phyloP scores from a whole-genome alignment of 257 asterid species.

The Nicotiana attenuata region DNA sequence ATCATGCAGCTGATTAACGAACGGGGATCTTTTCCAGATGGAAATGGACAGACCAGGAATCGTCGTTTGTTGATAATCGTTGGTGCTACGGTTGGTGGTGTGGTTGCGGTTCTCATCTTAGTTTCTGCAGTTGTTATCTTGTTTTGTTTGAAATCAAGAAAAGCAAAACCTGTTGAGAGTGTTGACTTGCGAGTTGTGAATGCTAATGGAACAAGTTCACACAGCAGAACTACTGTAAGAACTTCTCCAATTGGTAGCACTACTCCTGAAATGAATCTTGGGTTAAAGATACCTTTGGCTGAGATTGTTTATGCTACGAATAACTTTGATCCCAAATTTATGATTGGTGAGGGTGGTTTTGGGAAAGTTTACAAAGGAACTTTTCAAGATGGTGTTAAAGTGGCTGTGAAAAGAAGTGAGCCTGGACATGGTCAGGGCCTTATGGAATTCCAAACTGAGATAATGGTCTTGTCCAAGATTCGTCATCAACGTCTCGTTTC shows the following conservation, averaged over 20 bases:
- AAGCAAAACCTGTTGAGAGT: constrained; percentile 16
- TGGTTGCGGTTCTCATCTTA: constrained; percentile 9
- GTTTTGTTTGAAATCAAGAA: constrained; percentile 21
- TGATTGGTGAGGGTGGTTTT: constrained; percentile 62
- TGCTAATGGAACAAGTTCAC: constrained; percentile 23
- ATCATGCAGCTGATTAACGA: constrained; percentile 41
- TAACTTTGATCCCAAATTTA: constrained; percentile 24
- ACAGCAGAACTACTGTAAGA: constrained; percentile 23
- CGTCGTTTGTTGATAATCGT: constrained; percentile 2
- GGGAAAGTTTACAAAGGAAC: constrained; percentile 59
- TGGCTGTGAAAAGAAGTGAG: constrained; percentile 63
- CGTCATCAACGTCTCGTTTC: constrained; percentile 59
- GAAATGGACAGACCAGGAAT: background rate
- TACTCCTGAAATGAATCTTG: constrained; percentile 35
- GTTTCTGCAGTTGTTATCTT: background rate
- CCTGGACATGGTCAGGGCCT: constrained; percentile 49
- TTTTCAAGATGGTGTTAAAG: constrained; percentile 36
- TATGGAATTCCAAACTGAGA: constrained; percentile 52
- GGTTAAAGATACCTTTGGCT: constrained; percentile 35
- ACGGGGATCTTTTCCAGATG: background rate
- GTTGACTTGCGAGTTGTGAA: constrained; percentile 20
- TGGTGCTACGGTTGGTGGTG: constrained; percentile 35
- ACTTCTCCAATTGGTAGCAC: constrained; percentile 19
- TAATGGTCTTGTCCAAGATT: constrained; percentile 43
- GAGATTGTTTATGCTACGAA: constrained; percentile 44